These are phyloP conservation scores for Pleomassaria siparia DNA, from an alignment of 2,329 filamentous ascomycete species.

Conservation along the genomic window DNA sequence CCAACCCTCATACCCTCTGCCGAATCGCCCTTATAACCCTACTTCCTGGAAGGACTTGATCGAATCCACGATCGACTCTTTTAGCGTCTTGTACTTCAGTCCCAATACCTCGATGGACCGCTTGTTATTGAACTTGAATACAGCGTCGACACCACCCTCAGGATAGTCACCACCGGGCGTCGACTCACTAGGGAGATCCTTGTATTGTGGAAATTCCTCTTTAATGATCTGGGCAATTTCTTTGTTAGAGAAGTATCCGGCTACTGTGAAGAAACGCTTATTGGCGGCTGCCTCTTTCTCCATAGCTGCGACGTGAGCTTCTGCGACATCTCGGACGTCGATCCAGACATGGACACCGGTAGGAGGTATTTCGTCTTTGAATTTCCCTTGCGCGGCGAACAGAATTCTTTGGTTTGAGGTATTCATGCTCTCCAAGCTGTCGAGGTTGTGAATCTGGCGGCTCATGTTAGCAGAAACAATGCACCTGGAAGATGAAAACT, in stretches of 20 bases:
- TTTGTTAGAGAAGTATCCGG: conserved; percentile 63
- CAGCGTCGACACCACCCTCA: conserved; percentile 46
- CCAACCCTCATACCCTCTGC: not conserved
- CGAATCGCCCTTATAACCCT: conserved; percentile 41
- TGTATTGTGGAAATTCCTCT: conserved; percentile 57
- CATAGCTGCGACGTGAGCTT: conserved; percentile 62
- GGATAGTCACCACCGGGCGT: conserved; percentile 50
- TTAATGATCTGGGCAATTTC: conserved; percentile 59
- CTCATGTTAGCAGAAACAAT: conserved; percentile 11
- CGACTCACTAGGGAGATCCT: conserved; percentile 50
- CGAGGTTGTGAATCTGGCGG: conserved; percentile 56
- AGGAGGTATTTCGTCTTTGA: conserved; percentile 58
- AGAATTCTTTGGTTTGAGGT: conserved; percentile 71
- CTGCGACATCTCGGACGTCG: conserved; percentile 59
- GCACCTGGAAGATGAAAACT: conserved; percentile 8
- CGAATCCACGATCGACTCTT: conserved; percentile 62
- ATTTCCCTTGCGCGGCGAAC: conserved; percentile 64
- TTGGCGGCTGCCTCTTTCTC: conserved; percentile 59
- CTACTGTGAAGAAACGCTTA: conserved; percentile 64
- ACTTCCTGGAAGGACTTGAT: conserved; percentile 64
- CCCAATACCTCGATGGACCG: conserved; percentile 60
- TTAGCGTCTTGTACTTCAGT: conserved; percentile 59
- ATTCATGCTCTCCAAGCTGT: conserved; percentile 66
- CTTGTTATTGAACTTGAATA: conserved; percentile 56
- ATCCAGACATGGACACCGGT: conserved; percentile 57